Percentiles rank a stretch among this genome's conserved stretches.
phyloP scores from a whole-genome alignment of 2,329 filamentous ascomycete species.

The Coniochaeta prunicola region DNA sequence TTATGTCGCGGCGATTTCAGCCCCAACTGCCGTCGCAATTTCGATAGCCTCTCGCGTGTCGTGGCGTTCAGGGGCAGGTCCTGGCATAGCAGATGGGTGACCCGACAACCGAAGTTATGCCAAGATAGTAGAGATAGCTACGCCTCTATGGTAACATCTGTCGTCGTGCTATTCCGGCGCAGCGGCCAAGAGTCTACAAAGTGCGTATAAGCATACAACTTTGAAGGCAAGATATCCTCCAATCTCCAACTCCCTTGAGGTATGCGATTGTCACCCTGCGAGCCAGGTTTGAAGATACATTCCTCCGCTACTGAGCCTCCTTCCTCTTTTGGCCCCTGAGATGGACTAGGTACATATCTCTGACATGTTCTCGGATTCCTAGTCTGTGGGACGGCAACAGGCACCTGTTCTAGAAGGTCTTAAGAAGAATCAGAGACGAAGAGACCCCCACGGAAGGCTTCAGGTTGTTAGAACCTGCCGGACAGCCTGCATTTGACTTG shows the following conservation, averaged over 20 bases:
- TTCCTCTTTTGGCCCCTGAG: background rate
- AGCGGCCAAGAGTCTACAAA: background rate
- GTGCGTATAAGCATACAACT: background rate
- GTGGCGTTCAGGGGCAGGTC: background rate
- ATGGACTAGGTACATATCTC: background rate
- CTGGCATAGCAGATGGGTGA: background rate
- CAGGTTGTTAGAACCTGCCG: background rate
- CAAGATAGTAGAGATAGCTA: background rate
- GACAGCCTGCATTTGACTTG: background rate
- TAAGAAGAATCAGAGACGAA: background rate
- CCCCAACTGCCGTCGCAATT: background rate
- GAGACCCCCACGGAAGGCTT: background rate
- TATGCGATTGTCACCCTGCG: no score
- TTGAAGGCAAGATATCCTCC: no score
- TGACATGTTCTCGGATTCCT: background rate
- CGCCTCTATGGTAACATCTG: background rate
- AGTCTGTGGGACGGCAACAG: background rate
- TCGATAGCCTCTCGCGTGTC: background rate
- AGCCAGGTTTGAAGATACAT: background rate
- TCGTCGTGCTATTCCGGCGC: background rate
- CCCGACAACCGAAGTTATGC: background rate
- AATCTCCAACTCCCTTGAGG: no score
- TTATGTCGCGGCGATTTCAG: background rate
- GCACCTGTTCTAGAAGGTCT: background rate
- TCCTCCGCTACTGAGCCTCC: background rate